Percentiles rank a stretch among this genome's conserved stretches.
Conservation (phyloP, 1,139 yeast genomes). For the Taphrina populina region DNA sequence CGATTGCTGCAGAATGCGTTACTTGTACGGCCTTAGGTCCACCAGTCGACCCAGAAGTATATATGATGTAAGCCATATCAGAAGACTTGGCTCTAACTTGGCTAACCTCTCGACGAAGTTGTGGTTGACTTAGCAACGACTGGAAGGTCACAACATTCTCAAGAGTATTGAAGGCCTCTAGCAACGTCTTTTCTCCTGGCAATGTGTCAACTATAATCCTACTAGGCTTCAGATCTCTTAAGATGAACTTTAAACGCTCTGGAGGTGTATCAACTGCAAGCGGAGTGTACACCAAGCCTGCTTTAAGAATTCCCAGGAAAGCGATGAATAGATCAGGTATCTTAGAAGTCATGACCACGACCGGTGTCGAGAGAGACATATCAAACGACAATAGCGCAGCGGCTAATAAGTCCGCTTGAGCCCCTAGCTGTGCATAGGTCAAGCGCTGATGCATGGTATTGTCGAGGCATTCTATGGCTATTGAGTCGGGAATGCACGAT, state of each 20-base stretch:
- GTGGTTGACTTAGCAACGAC: no score
- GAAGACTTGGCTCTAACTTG: no score
- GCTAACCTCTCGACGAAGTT: no score
- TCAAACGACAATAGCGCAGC: constrained; percentile 1
- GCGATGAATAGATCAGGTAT: constrained; percentile 37
- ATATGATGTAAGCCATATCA: constrained; percentile 38
- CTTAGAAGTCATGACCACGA: constrained; percentile 36
- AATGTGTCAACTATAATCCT: constrained; percentile 2
- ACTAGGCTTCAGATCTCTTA: constrained; percentile 32
- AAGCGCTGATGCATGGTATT: constrained; percentile 20
- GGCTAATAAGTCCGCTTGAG: constrained; percentile 31
- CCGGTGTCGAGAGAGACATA: constrained; percentile 29
- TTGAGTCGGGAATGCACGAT: not conserved
- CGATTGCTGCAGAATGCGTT: constrained; percentile 37
- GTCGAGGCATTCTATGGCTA: constrained; percentile 37
- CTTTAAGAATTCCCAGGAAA: constrained; percentile 37
- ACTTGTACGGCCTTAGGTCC: constrained; percentile 40
- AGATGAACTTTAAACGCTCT: constrained; percentile 35
- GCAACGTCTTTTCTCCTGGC: no score
- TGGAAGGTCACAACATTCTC: no score
- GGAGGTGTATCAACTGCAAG: constrained; percentile 37
- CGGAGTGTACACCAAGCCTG: constrained; percentile 40
- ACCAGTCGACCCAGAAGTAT: constrained; percentile 40
- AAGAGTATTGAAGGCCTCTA: no score
- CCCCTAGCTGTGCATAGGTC: constrained; percentile 36